A percentile compares a stretch with the other conserved stretches of the same genome.
Conservation (phyloP, 139 green algal species). For the Marvania coccoides region DNA sequence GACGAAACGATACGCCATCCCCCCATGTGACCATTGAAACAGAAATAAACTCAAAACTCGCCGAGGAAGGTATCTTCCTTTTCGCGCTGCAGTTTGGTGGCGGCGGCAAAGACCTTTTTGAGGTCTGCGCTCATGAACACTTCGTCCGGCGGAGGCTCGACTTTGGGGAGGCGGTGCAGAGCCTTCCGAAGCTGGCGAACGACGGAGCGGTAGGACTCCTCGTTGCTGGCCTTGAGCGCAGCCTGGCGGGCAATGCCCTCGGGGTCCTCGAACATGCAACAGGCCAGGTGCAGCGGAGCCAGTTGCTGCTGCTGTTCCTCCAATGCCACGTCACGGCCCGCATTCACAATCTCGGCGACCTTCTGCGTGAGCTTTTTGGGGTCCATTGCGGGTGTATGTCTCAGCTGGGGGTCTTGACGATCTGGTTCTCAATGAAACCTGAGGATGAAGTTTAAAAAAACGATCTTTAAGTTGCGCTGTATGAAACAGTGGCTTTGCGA, state of each 20-base stretch:
- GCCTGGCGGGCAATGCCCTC: slow-evolving; percentile 38
- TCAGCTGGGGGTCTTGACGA: too few relatives aligned
- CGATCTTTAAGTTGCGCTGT: too few relatives aligned
- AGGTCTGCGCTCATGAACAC: slow-evolving; percentile 28
- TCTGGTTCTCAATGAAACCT: too few relatives aligned
- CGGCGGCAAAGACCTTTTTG: slow-evolving; percentile 38
- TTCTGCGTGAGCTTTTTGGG: slow-evolving; percentile 55
- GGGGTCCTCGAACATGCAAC: slow-evolving; percentile 62
- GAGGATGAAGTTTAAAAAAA: too few relatives aligned
- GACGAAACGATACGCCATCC: too few relatives aligned
- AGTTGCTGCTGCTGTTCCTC: slow-evolving; percentile 53
- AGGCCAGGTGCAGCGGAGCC: slow-evolving; percentile 54
- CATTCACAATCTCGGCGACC: slow-evolving; percentile 28
- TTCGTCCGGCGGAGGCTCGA: slow-evolving; percentile 49
- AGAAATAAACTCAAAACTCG: too few relatives aligned
- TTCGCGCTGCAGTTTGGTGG: slow-evolving; percentile 60
- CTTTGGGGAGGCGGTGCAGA: slow-evolving; percentile 50
- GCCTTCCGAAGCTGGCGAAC: slow-evolving; percentile 38
- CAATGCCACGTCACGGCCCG: slow-evolving; percentile 41
- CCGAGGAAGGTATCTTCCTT: slow-evolving; percentile 63
- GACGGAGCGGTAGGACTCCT: slow-evolving; percentile 38
- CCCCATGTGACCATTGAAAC: too few relatives aligned
- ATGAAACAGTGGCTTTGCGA: too few relatives aligned
- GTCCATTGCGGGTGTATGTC: slow-evolving; percentile 46
- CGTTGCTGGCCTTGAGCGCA: slow-evolving; percentile 17